Conservation (phyloP, 2,329 filamentous ascomycete genomes). For the Tolypocladium pustulatum region DNA sequence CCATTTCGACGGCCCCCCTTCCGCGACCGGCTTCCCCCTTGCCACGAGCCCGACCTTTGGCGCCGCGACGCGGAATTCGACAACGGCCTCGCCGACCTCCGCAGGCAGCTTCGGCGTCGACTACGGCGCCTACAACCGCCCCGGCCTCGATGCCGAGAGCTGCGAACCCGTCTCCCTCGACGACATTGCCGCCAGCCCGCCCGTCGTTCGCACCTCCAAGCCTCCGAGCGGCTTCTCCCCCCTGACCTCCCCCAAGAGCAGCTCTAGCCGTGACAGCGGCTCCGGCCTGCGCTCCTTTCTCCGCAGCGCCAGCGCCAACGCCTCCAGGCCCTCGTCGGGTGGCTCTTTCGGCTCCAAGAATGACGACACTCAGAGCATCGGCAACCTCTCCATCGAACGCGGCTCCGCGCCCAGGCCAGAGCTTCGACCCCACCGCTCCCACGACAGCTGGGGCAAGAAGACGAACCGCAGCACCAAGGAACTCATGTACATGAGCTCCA, state of each 20-base stretch:
- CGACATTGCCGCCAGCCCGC: constrained; percentile 52
- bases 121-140: constrained; percentile 54
- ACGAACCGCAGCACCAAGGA: constrained; percentile 42
- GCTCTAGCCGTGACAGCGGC: constrained; percentile 35
- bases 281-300: constrained; percentile 52
- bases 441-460: constrained; percentile 54
- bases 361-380: constrained; percentile 51
- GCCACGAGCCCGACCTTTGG: constrained; percentile 28
- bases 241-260: constrained; percentile 54
- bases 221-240: constrained; percentile 66
- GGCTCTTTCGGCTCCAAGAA: constrained; percentile 44
- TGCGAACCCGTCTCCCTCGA: constrained; percentile 40
- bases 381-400: constrained; percentile 53
- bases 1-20: constrained; percentile 48
- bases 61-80: not conserved
- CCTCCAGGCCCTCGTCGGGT: constrained; percentile 48
- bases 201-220: constrained; percentile 72
- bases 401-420: constrained; percentile 36
- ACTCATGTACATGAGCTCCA: constrained; percentile 65
- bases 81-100: constrained; percentile 16
- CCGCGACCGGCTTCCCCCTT: constrained; percentile 29
- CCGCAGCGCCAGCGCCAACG: constrained; percentile 23
- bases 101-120: constrained; percentile 57
- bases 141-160: constrained; percentile 36
- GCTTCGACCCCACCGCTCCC: constrained; percentile 40